Evolutionary conservation across 2,329 filamentous ascomycete genomes (phyloP), one percentile per base, ranked within the genome.

Genomic region (Xylariales sp.): DNA sequence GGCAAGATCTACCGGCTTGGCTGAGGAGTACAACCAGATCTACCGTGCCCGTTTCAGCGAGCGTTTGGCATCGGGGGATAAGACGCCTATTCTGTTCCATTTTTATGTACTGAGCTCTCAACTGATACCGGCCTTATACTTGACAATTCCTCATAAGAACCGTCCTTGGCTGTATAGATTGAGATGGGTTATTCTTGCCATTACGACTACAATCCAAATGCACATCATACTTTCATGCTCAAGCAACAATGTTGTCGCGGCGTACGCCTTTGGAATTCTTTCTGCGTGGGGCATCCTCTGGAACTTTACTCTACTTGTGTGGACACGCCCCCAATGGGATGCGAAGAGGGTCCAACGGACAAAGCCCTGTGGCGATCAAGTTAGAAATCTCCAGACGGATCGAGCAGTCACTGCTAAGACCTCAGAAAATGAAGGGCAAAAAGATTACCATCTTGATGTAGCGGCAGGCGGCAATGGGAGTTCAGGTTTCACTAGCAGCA

Each of bases 251-350:
- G 62, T 73, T 40, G 74, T 67, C 13, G 54, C 58, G 10, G 65
- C 68, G 2, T 82, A 79, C 45, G 64, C 57, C 2, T 54, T 62
- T 2, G 79, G 79, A 0, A 48, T 82, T 33, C 50, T 70, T 24
- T 63, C 62, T 4, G 55, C 60, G 4, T 82, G 72, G 72, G 65
- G 69, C 1, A 69, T 72, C 10, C 52, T 81, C 14, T 69, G 66
- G 57, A 64, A 56, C 24, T 49, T 71, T 38, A 66, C 67, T 15
- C 53, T 76, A 49, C 54, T 83, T 17, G 54, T 81, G 2, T 76
- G 74, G 60, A 71, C 65, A 30, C 59, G 63, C n/a, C 75, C 77
- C 4, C 78, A 82, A 53, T 72, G 70, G 52, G 72, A 78, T 15
- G 70, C 70, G 1, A 74, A 69, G 43, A 67, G 78, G 44, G 65